Evolutionary conservation across 306 rosid genomes (phyloP).

Genomic region (Begonia loranthoides): DNA sequence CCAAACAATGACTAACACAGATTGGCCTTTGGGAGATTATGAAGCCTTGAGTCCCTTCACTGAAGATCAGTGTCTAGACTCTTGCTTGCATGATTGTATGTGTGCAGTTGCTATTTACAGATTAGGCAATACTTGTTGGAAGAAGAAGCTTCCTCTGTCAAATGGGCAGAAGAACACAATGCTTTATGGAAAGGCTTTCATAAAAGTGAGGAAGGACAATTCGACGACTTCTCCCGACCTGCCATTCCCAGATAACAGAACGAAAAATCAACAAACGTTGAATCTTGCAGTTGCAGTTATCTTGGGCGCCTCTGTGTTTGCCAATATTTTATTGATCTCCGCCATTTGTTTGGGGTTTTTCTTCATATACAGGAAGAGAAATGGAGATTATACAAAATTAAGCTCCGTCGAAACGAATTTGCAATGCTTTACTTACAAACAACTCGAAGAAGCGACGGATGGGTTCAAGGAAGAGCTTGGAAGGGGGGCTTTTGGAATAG

Average conservation of each 20-base stretch:
- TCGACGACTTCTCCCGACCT: background rate
- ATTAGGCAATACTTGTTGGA: background rate
- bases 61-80: slow-evolving; percentile 16
- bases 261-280: slow-evolving; percentile 3
- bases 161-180: slow-evolving; percentile 6
- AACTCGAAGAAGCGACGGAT: slow-evolving; percentile 12
- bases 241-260: background rate
- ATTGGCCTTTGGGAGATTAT: slow-evolving; percentile 26
- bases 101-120: slow-evolving; percentile 8
- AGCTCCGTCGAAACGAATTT: slow-evolving; percentile 1
- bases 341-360: slow-evolving; percentile 7
- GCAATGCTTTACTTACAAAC: slow-evolving; percentile 9
- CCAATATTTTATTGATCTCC: slow-evolving; percentile 8
- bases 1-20: slow-evolving; percentile 6
- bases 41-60: slow-evolving; percentile 3
- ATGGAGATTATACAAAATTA: background rate
- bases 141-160: slow-evolving; percentile 13
- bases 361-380: slow-evolving; percentile 4
- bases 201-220: slow-evolving; percentile 4
- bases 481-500: slow-evolving; percentile 21
- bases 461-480: slow-evolving; percentile 23
- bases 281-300: slow-evolving; percentile 12
- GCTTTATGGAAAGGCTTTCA: slow-evolving; percentile 4
- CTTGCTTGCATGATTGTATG: slow-evolving; percentile 28
- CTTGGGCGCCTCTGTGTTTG: slow-evolving; percentile 15